Conservation (phyloP, 1,139 yeast species). For the Geotrichum phurueaensis region DNA sequence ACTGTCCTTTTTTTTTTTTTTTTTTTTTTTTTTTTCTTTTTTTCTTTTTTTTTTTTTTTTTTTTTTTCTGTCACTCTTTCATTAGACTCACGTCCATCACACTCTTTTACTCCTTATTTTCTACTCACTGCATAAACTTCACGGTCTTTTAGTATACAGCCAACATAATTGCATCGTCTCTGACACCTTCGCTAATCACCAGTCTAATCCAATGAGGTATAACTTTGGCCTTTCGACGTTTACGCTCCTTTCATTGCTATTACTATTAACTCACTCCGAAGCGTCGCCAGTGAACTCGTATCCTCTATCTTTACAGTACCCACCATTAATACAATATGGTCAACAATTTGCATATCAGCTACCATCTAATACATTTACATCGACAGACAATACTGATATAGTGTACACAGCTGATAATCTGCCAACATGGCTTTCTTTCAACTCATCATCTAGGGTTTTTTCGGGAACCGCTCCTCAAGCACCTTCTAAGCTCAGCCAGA, state of each 20-base stretch:
- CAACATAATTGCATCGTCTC: not conserved
- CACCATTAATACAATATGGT: constrained; percentile 75
- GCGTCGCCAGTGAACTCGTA: constrained; percentile 13
- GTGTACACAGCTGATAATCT: constrained; percentile 50
- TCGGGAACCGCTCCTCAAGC: constrained; percentile 60
- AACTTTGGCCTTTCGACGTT: not conserved
- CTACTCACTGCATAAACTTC: not conserved
- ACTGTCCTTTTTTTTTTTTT: too few species aligned
- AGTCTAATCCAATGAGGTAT: not conserved
- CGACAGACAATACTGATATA: constrained; percentile 41
- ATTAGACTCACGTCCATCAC: not conserved
- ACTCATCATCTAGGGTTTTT: constrained; percentile 52
- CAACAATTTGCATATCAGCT: constrained; percentile 60
- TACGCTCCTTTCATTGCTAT: not conserved
- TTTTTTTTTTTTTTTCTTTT: too few species aligned
- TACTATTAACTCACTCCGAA: not conserved
- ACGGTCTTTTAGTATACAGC: not conserved
- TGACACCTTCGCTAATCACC: not conserved
- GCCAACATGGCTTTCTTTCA: constrained; percentile 79
- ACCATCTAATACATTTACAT: constrained; percentile 64
- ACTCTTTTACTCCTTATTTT: not conserved
- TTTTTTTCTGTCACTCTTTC: not conserved
- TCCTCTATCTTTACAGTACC: constrained; percentile 48
- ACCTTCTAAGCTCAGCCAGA: not conserved
- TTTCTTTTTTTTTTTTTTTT: too few species aligned